Base-by-base conservation (phyloP, 2,329 filamentous ascomycete genomes). In the Fusarium avenaceum region DNA sequence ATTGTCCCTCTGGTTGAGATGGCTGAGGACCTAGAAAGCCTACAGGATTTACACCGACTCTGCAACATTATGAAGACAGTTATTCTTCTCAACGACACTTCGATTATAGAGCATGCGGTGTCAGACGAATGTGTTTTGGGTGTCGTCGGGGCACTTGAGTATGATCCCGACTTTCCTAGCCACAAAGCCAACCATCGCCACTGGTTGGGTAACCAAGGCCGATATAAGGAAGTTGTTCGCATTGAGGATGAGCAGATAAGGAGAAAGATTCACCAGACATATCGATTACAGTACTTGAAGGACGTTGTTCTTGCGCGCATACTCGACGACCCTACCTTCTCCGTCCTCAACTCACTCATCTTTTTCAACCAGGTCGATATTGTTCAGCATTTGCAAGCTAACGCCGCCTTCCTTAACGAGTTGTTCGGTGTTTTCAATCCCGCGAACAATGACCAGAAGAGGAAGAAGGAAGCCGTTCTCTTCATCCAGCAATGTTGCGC, bases 321-420 rank as follows among this genome's bases (percentile, higher is more conserved):
- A 67, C 86, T 99, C 64, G 96, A 99, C 80, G 96, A 99, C 78
- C 95, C 95, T 49, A 99, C 96, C 20, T 99, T 98, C 79, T 97
- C 93, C 24, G 94, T 98, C 26, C 89, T 99, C 69, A 99, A 98
- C 80, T 97, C 94, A 50, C 87, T 98, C 72, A 99, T 99, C 71
- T 99, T 97, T 83, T 99, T 97, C 85, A 96, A 98, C 81, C 96
- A 99, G 81, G 94, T 98, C 73, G 96, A 98, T 76, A 97, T 99
- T 76, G 91, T 99, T 49, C 92, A 95, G 75, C 93, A 98, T 79
- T 85, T 99, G n/a, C 94, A 97, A 78, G 86, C 85, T 26, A 97
- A 97, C 73, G 83, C 83, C 1, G 80, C 81, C 3, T 97, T 97
- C 74, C 82, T 98, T 28, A 90, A 89, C 70, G 93, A 97, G 65